These are phyloP conservation scores for Trapa bicornis DNA, from an alignment of 345 rosid species.

Conservation along the genomic window DNA sequence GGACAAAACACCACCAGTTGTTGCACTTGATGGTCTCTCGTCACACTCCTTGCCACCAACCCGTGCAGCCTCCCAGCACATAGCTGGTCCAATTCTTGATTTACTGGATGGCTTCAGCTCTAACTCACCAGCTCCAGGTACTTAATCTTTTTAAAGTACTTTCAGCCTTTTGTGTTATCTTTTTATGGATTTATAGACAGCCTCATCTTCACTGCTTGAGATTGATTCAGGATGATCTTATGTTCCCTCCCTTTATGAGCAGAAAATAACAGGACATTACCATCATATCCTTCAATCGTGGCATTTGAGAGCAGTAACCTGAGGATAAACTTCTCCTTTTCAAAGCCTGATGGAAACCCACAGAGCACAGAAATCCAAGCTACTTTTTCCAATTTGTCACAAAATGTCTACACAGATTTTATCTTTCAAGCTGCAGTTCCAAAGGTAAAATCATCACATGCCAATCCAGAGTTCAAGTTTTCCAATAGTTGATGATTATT, in stretches of 20 bases:
- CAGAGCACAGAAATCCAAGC: conserved; percentile 59
- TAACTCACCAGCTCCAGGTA: conserved; percentile 54
- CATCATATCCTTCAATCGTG: conserved; percentile 56
- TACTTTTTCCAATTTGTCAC: conserved; percentile 62
- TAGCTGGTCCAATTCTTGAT: conserved; percentile 52
- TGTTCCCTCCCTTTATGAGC: conserved; percentile 11
- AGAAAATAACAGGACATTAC: conserved; percentile 54
- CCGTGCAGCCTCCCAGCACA: conserved; percentile 27
- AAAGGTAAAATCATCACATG: conserved; percentile 38
- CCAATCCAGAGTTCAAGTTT: conserved; percentile 1
- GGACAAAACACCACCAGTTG: conserved; percentile 25
- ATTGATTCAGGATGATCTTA: neutral
- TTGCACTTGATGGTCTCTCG: conserved; percentile 37
- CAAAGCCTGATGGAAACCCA: conserved; percentile 62
- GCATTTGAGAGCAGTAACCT: conserved; percentile 79
- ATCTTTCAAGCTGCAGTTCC: conserved; percentile 98
- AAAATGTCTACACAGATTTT: conserved; percentile 57
- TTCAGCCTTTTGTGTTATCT: neutral
- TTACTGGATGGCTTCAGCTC: conserved; percentile 76
- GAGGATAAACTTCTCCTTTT: conserved; percentile 63
- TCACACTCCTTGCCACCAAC: conserved; percentile 27
- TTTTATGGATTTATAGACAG: neutral
- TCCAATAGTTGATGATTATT: neutral
- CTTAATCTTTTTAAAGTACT: conserved; percentile 11
- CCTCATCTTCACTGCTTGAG: conserved; percentile 4